These are phyloP conservation scores for Russula brevipes DNA, from an alignment of 768 basidiomycete genomes.

Conservation along the genomic window DNA sequence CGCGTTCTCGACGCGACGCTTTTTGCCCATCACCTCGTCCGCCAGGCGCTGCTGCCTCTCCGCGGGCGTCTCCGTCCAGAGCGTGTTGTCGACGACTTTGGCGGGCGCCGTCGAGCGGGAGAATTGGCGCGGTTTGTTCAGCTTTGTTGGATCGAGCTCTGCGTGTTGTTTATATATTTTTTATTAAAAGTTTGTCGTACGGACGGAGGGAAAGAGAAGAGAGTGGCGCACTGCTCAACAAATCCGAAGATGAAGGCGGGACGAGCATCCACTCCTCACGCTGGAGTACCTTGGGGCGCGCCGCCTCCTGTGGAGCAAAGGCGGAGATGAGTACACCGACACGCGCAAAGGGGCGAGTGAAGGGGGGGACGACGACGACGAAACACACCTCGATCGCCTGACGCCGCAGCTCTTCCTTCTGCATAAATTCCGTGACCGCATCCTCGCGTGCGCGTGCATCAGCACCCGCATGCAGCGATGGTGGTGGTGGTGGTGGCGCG, in stretches of 20 bases:
- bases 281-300: slow-evolving; percentile 69
- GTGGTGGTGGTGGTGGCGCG: slow-evolving; percentile 45
- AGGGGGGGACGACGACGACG: not conserved
- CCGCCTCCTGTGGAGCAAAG: slow-evolving; percentile 50
- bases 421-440: slow-evolving; percentile 78
- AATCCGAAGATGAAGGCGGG: slow-evolving; percentile 76
- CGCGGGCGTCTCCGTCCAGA: slow-evolving; percentile 98
- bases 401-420: slow-evolving; percentile 71
- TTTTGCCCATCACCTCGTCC: slow-evolving; percentile 92
- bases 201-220: not conserved
- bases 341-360: not conserved
- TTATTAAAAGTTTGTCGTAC: too few relatives aligned
- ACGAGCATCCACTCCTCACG: slow-evolving; percentile 99
- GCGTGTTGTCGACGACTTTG: slow-evolving; percentile 48
- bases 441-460: slow-evolving; percentile 40
- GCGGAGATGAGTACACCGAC: not conserved
- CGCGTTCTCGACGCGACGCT: slow-evolving; percentile 61
- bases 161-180: not conserved
- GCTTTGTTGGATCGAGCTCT: slow-evolving; percentile 85
- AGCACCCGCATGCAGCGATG: too few relatives aligned
- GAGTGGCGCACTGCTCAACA: slow-evolving; percentile 56
- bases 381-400: slow-evolving; percentile 58
- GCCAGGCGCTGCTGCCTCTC: slow-evolving; percentile 87
- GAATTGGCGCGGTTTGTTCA: slow-evolving; percentile 71
- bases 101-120: slow-evolving; percentile 46